Percentiles rank a stretch among this genome's conserved stretches.
phyloP scores from a whole-genome alignment of 139 green algal species.

The Nannochloris sp. region DNA sequence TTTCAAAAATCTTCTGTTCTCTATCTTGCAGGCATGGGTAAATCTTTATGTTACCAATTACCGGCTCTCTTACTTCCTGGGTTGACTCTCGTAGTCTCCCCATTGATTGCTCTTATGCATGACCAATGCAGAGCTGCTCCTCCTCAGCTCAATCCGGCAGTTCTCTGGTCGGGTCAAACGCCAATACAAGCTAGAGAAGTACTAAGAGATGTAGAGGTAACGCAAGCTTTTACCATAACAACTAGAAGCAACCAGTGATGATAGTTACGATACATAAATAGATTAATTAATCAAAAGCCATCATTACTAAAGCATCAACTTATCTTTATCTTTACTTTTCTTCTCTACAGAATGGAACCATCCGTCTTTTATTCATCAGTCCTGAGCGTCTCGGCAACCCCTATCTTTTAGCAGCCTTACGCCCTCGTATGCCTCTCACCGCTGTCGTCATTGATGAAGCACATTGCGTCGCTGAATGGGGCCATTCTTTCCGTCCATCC shows the following conservation, averaged over 20 bases:
- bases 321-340: not conserved
- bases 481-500: conserved; percentile 87
- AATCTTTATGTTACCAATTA: conserved; percentile 89
- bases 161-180: conserved; percentile 60
- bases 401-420: conserved; percentile 55
- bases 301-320: conserved; percentile 1
- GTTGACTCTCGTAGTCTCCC: conserved; percentile 77
- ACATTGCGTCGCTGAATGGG: conserved; percentile 93
- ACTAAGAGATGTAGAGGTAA: conserved; percentile 22
- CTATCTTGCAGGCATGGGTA: conserved; percentile 54
- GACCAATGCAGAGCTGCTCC: conserved; percentile 78
- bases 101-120: conserved; percentile 85
- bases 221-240: no score
- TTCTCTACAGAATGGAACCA: conserved; percentile 14
- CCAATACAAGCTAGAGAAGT: conserved; percentile 23
- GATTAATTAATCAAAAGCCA: no score
- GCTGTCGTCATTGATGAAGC: conserved; percentile 79
- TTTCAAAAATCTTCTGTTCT: not conserved
- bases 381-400: conserved; percentile 78
- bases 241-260: no score
- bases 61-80: conserved; percentile 73
- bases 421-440: conserved; percentile 30
- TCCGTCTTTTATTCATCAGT: conserved; percentile 81
- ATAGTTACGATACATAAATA: no score
- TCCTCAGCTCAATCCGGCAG: conserved; percentile 54